Evolutionary conservation across 805 yeast species (phyloP), one percentile per base, ranked within the genome.

Genomic region (Lipomyces yamadae): DNA sequence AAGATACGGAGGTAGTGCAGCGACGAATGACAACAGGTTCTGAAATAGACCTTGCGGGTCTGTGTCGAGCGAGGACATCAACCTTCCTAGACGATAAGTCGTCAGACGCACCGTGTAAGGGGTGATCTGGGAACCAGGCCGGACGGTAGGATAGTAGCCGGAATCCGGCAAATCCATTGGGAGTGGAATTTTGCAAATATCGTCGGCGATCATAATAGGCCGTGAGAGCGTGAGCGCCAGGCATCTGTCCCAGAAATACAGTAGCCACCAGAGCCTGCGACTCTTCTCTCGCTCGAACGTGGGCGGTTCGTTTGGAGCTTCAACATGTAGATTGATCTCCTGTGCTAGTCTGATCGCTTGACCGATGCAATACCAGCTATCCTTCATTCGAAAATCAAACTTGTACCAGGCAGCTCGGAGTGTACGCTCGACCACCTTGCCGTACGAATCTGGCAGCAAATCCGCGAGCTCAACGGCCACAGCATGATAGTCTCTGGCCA

Each of bases 281-380:
- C 61, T 18, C 24, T 18, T 37, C 34, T 58, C 61, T 11, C 61
- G 53, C 24, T 58, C 61, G 37, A 32, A 58, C 34, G 61, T 32
- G 4, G 61, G 61, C 8, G 58, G 18, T 24, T 37, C 32, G 53
- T 45, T 45, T 24, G 24, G 58, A 18, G 33, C 11, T 18, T 58
- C 61, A 29, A 48, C 24, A 48, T 58, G 61, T 10, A 58, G 60
- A 39, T 32, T 32, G n/a, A 58, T 58, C 63, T 58, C 61, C 39
- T 35, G 61, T 18, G 61, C 61, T 13, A 42, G 18, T 18, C 58
- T 58, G 32, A 58, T 58, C 11, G 61, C 39, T 18, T 37, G 35
- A 24, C 58, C 61, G 15, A 32, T 45, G 53, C 35, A 32, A 18
- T 58, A 58, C 61, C 61, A 58, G n/a, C 58, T 42, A 29, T 58